Base-by-base conservation (phyloP, 192 early-diverging fungal species). In the Linnemannia elongata region DNA sequence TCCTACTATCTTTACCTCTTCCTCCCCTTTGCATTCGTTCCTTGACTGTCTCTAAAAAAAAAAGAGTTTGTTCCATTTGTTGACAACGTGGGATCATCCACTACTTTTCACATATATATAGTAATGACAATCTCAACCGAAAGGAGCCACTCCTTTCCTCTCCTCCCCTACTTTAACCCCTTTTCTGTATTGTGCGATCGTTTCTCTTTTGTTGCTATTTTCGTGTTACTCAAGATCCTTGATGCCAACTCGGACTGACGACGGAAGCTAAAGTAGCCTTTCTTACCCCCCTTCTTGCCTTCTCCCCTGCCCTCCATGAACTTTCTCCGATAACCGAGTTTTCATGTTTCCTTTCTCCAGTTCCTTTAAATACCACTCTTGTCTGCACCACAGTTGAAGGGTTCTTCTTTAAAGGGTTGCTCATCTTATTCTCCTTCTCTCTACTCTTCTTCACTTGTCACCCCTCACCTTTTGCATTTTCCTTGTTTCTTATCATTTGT, bases 181-280 rank as follows among this genome's bases (percentile, higher is more conserved):
- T 60, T 60, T 60, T 60, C 9, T 55, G 54, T 7, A 55, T 60
- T 60, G 55, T 60, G 55, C 3, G 55, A n/a, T 27, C 2, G 55
- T 27, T 55, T 66, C 13, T 66, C 30, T 66, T 27, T 66, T 4
- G 57, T 10, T 12, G 60, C 27, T 13, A 27, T 66, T 66, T 66
- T 66, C 20, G 49, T 6, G 49, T 33, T 33, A 35, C 30, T 66
- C 30, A 35, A 35, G 6, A 47, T 12, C 35, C n/a, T 27, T 52
- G 38, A 72, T 73, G 52, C 45, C 78, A 63, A 60, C 71, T 73
- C 54, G 52, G 9, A 42, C 71, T 35, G 30, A 79, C 36, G 38
- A 49, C 15, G 45, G 60, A 49, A 22, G 49, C 18, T 13, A 27
- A 30, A 60, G 24, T 27, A 60, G 10, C 57, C 9, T n/a, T 60